Evolutionary conservation across 441 rosid genomes (phyloP).

Genomic region (Isatis lusitanica): DNA sequence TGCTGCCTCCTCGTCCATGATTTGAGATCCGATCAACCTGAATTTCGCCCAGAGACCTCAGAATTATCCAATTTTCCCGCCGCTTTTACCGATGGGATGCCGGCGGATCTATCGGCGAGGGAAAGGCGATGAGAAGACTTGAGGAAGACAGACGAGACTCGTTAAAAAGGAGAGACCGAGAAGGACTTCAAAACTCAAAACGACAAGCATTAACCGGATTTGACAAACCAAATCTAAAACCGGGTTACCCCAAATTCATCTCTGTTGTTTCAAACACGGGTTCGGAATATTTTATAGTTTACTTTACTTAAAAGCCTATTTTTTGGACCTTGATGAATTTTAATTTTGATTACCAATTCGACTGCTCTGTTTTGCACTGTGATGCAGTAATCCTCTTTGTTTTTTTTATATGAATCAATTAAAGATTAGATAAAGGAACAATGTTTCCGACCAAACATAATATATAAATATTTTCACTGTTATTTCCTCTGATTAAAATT

Average conservation of each 20-base stretch:
- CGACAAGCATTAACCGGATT: background rate
- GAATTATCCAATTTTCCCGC: background rate
- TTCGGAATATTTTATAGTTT: too few relatives aligned
- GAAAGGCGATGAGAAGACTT: background rate
- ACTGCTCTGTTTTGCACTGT: too few relatives aligned
- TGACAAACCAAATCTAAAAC: background rate
- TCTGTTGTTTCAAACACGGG: too few relatives aligned
- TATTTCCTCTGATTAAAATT: too few relatives aligned
- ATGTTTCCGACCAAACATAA: too few relatives aligned
- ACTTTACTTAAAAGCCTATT: too few relatives aligned
- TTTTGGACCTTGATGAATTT: too few relatives aligned
- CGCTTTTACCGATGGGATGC: conserved; percentile 8
- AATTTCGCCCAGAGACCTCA: background rate
- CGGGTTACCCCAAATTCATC: background rate
- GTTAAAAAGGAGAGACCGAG: background rate
- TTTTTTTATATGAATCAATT: too few relatives aligned
- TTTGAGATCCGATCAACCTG: conserved; percentile 17
- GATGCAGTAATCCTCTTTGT: too few relatives aligned
- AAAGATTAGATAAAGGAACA: too few relatives aligned
- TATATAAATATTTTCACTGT: too few relatives aligned
- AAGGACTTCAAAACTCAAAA: background rate
- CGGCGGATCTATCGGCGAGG: background rate
- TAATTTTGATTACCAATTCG: too few relatives aligned
- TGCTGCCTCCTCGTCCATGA: conserved; percentile 52
- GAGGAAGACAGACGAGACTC: background rate